Percentiles rank a stretch among this genome's conserved stretches.
These are phyloP conservation scores for Melaleuca quinquenervia DNA, from an alignment of 345 rosid species.

Conservation along the genomic window DNA sequence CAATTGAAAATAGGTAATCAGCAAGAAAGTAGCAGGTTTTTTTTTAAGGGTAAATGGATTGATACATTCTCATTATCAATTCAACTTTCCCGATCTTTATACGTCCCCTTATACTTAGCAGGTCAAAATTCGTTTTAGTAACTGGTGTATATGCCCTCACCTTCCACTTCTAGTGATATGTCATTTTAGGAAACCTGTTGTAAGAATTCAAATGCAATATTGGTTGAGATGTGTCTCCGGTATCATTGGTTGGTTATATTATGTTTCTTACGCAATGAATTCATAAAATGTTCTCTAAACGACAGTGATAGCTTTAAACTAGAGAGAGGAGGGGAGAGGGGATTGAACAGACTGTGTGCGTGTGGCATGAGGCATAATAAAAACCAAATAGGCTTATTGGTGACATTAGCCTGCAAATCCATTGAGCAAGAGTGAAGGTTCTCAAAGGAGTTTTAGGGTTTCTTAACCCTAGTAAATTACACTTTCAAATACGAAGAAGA, in stretches of 20 bases:
- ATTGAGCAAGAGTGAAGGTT: neutral
- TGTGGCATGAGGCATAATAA: neutral
- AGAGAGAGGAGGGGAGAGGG: rapidly evolving
- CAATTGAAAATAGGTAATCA: neutral
- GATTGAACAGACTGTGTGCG: neutral
- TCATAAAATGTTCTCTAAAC: too few species aligned
- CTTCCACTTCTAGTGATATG: neutral
- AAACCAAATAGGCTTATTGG: neutral
- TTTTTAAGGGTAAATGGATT: neutral
- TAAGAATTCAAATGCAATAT: neutral
- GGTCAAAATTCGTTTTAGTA: neutral
- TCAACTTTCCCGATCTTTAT: neutral
- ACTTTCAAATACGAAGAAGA: neutral
- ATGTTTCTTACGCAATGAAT: rapidly evolving
- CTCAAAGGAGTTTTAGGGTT: neutral
- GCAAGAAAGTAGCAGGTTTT: neutral
- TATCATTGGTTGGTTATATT: rapidly evolving
- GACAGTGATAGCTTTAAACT: neutral
- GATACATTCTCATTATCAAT: neutral
- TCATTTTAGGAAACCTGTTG: rapidly evolving
- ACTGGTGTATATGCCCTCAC: rapidly evolving
- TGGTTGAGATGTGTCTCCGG: neutral
- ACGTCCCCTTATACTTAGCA: neutral
- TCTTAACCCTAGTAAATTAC: too few species aligned
- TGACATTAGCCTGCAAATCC: neutral